Evolutionary conservation across 257 asterid species (phyloP), one percentile per base, ranked within the genome.

Genomic region (Pogostemon cablin): DNA sequence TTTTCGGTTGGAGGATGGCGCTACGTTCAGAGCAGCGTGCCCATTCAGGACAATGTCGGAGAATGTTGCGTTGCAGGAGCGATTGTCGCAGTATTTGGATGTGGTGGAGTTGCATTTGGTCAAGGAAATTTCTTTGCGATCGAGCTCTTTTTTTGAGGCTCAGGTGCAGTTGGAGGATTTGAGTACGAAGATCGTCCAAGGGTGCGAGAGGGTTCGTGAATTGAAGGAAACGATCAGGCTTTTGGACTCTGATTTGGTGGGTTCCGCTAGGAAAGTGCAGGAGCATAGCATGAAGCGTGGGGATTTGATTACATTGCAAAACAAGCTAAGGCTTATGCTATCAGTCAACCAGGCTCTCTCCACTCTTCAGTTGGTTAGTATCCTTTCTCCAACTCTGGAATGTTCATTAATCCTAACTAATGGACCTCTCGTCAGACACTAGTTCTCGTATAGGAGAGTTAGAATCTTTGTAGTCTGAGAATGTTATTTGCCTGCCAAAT

Each of bases 61-160:
- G 83, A 93, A 93, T 69, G 70, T 83, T n/a, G 90, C 86, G 11
- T 77, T 89, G 84, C 99, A 93, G 86, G 99, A 93, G 87, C 85
- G 83, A 79, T 80, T 93, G 62, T 91, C 98, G 6, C 98, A 89
- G 86, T 93, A 93, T 77, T 89, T 93, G 83, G 99, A 93, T 84
- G 96, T 89, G 65, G 99, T 93, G 77, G 99, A 93, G 82, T 57
- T 93, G 82, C 96, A 93, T 81, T 89, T 93, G 86, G 98, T 91
- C 63, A 88, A 71, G 89, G 99, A 93, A 90, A 91, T 93, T 65
- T 93, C 99, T 0, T 61, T 91, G 86, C 77, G 99, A 72, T 91
- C 99, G 10, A 86, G 85, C 79, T 89, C 96, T 0, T 93, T 93
- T 73, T 93, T 85, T 61, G 99, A 93, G 85, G 99, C 99, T 6